Base-by-base conservation (phyloP, 805 yeast genomes). In the Teunomyces tritomae region DNA sequence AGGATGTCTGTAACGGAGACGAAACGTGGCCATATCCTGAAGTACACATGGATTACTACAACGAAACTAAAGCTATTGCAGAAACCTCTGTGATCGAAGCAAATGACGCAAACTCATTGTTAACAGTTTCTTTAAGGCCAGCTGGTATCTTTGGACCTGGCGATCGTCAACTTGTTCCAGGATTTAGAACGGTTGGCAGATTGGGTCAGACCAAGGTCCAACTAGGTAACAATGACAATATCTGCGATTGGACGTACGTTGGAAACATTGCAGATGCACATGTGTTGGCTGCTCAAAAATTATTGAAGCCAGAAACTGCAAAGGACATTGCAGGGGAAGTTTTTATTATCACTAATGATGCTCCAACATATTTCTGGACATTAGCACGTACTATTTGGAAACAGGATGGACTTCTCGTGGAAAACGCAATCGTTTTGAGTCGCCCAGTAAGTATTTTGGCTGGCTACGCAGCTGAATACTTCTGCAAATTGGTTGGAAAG, bases 131-230 rank as follows among this genome's bases (percentile, higher is more conserved):
- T 1, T 68, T 94, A 43, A 80, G 99, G 53, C 99, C 99, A 1
- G 97, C 99, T 1, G 99, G 99, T 34, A 90, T 94, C 42, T 94
- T 94, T 71, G 99, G 99, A 4, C 99, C 98, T 5, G 98, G 99
- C 39, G 99, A 94, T 65, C 82, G 99, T 51, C 99, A 94, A 65
- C 72, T 94, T 60, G 94, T 94, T 40, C 99, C 99, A 9, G 96
- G 96, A 3, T 74, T 94, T 49, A 82, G 96, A 61, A 78, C 78
- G 11, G 96, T 89, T 39, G 90, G 96, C 3, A 78, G 78, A 49
- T 71, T 80, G 46, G 96, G 96, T 7, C 97, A 92, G 66, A 85
- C 94, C 17, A 87, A 87, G 65, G 89, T 89, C 67, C 99, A 94
- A 69, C 76, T 94, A 43, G 99, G 99, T 55, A 95, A 89, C 64